Conservation (phyloP, 139 green algal species). For the Coccomyxa sp. region DNA sequence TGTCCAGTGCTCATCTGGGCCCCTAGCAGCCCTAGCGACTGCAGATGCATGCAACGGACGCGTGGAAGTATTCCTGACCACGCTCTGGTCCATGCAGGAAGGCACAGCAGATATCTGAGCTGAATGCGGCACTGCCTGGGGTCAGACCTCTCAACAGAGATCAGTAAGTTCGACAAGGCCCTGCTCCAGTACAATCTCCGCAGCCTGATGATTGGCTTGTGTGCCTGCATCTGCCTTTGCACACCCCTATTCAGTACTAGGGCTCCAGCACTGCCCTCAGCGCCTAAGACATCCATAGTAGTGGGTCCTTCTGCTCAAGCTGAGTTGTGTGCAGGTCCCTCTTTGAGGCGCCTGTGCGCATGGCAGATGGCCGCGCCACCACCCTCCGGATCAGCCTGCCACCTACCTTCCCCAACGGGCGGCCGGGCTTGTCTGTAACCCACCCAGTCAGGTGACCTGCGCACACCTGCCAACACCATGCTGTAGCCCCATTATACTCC, state of each 20-base stretch:
- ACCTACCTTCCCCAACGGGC: constrained; percentile 36
- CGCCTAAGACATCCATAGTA: background rate
- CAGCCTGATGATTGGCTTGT: background rate
- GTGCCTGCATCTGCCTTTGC: background rate
- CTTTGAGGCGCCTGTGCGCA: background rate
- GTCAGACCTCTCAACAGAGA: constrained; percentile 7
- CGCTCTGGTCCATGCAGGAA: background rate
- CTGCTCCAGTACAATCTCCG: background rate
- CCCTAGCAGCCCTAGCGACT: background rate
- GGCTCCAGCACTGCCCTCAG: background rate
- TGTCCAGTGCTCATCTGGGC: no score
- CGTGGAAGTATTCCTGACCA: no score
- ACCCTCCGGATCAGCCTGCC: constrained; percentile 35
- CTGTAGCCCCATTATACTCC: background rate
- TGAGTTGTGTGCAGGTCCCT: constrained; percentile 7
- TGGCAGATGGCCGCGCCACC: constrained; percentile 3
- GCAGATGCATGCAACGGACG: no score
- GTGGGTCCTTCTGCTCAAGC: background rate
- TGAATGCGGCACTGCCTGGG: background rate
- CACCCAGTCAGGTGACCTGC: constrained; percentile 4
- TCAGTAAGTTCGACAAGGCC: background rate
- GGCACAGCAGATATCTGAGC: background rate
- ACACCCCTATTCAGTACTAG: background rate
- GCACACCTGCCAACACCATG: background rate
- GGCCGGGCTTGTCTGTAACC: background rate